Base-by-base conservation (phyloP, 2,329 filamentous ascomycete species). In the Penicillium corylophilum region DNA sequence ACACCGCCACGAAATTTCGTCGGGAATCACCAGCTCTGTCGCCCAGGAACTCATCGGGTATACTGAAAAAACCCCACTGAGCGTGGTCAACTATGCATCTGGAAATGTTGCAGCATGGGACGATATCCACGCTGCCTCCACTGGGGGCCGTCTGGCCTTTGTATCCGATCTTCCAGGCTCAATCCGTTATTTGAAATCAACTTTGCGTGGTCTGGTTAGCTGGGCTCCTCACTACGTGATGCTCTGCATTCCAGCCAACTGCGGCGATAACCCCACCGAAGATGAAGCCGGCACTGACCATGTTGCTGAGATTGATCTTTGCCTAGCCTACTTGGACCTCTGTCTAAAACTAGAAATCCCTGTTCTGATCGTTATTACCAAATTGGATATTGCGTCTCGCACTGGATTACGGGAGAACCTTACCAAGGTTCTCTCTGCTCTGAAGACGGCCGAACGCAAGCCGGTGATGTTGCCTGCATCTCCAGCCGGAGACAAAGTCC, bases 151-250 rank as follows among this genome's bases (percentile, higher is more conserved):
- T 18, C 74, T 99, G 3, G 90, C 94, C 5, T 92, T 96, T 60
- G 78, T 97, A 6, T 90, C 91, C 0, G 94, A 99, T 71, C 95
- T 93, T 41, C 93, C 93, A 15, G 94, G 94, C 0, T 89, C 95
- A 58, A 87, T 92, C 33, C 85, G 91, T 40, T 99, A 94, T 71
- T 83, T 91, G 43, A 86, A 94, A 50, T 97, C 93, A 5, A 93
- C 90, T 2, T 78, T 97, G 47, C 84, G 93, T 53, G 91, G 92
- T 0, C 78, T 99, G n/a, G 82, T 99, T 57, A 94, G 92, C 41
- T 97, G 94, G 92, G 89, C 89, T 33, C 94, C 94, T 8, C 91
- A 97, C 68, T 99, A 94, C 87, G 91, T 89, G 1, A 71, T 96
- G 20, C 79, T 97, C 2, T 96, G 95, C 61, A 84, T 97, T 55